Base-by-base conservation (phyloP, 495 filamentous ascomycete species). In the Sporormia fimetaria region DNA sequence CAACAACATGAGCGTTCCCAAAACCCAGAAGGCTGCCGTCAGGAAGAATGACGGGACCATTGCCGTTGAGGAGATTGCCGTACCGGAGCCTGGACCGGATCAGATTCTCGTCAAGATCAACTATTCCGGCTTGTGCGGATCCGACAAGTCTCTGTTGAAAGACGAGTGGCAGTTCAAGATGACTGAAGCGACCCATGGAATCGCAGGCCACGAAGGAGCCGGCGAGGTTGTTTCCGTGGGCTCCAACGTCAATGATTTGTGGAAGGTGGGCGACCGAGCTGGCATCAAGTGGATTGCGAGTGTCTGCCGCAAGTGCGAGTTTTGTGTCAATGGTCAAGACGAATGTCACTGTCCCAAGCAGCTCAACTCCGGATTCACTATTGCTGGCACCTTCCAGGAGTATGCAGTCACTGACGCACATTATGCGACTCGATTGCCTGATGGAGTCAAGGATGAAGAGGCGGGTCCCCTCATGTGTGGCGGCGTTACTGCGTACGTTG, bases 391-490 rank as follows among this genome's bases (percentile, higher is more conserved):
- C 16, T 58, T 60, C 27, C 52, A 55, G 36, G 52, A 60, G 36
- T 60, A 57, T 44, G 17, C 12, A 6, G 9, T 56, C 10, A 52
- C 49, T 31, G 52, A 53, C 26, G 53, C 35, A 5, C 18, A 42
- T 20, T 60, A 60, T 40, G 47, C 45, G 15, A 54, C 49, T 6
- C 12, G 37, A 25, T 23, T 60, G 12, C 57, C 57, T 2, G 56
- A 58, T 6, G 56, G 49, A 6, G 52, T 58, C 11, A 51, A 30
- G 8, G 55, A 58, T 27, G 57, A 58, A 28, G 52, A 56, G 33
- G 56, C 53, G 7, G 57, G 52, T 2, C 57, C 57, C 8, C 52
- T 58, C 21, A 51, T 60, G 56, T 60, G 57, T 25, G 57, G 55
- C 18, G 57, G 57, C 4, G 56, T 60, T 12, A 60, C 57, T 21